Conservation (phyloP, 2,329 filamentous ascomycete species). For the Aspergillus japonicus region DNA sequence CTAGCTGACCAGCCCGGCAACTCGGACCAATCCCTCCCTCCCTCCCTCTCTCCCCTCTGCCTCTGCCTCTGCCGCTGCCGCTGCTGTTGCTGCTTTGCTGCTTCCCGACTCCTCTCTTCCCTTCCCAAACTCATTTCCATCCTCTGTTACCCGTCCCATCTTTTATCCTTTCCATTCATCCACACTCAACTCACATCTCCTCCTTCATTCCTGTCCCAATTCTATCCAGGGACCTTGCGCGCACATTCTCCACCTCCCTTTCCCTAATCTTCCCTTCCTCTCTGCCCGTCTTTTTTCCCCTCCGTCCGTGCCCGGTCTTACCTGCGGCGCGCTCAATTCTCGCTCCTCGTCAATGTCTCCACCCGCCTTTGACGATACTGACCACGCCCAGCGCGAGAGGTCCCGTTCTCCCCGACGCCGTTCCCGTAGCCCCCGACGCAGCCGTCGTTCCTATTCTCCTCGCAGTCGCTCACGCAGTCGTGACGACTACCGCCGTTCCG, state of each 20-base stretch:
- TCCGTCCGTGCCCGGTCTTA: conserved; percentile 2
- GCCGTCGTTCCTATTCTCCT: conserved; percentile 75
- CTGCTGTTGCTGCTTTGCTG: not conserved
- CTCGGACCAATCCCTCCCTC: not conserved
- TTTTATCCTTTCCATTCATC: not conserved
- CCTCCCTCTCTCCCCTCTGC: too few species aligned
- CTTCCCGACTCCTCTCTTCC: not conserved
- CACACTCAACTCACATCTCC: not conserved
- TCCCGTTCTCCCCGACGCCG: conserved; percentile 64
- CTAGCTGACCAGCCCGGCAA: not conserved
- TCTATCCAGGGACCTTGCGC: conserved; percentile 4
- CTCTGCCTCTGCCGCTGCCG: too few species aligned
- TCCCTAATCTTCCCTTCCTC: not conserved
- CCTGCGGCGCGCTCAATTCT: conserved; percentile 5
- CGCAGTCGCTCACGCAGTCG: conserved; percentile 76
- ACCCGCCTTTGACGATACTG: conserved; percentile 33
- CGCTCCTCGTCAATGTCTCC: conserved; percentile 23
- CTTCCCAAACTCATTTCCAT: not conserved
- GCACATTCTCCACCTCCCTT: conserved; percentile 11
- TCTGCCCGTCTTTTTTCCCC: conserved; percentile 3
- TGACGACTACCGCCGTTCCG: conserved; percentile 72
- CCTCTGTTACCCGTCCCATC: not conserved
- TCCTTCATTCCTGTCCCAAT: not conserved
- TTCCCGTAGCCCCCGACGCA: conserved; percentile 78
- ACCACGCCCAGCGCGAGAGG: conserved; percentile 69